Conservation (phyloP, 1,139 yeast species). For the Tardiomyces digboiensis region DNA sequence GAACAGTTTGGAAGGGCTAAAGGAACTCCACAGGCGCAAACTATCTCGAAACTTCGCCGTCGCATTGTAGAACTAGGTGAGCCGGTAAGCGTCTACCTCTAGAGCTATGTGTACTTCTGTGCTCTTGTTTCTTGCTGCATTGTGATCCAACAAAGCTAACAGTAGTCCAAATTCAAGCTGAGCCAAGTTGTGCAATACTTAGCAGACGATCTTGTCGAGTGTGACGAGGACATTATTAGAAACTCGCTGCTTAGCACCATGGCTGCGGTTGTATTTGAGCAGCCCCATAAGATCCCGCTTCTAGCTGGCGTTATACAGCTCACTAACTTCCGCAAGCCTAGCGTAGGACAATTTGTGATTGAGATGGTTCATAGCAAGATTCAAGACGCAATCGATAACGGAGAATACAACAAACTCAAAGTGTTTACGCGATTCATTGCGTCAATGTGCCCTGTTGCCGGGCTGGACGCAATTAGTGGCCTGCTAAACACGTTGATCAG, state of each 20-base stretch:
- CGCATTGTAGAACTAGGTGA: constrained; percentile 24
- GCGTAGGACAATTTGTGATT: constrained; percentile 60
- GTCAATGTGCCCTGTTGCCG: constrained; percentile 50
- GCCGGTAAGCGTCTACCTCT: constrained; percentile 12
- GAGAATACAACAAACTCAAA: constrained; percentile 61
- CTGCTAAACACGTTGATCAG: constrained; percentile 48
- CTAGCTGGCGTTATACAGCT: constrained; percentile 61
- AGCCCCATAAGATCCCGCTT: constrained; percentile 79
- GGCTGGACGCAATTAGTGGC: constrained; percentile 39
- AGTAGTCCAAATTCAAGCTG: background rate
- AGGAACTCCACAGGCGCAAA: constrained; percentile 5
- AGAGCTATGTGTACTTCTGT: too few species aligned
- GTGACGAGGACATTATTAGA: background rate
- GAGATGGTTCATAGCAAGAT: constrained; percentile 60
- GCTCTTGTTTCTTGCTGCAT: constrained; percentile 13
- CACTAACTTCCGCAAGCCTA: constrained; percentile 55
- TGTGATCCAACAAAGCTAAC: background rate
- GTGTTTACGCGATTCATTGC: constrained; percentile 63
- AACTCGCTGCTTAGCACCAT: constrained; percentile 31
- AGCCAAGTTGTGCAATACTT: background rate
- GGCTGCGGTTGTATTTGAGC: constrained; percentile 67
- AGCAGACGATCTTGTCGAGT: background rate
- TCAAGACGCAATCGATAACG: constrained; percentile 41
- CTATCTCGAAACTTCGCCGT: constrained; percentile 12
- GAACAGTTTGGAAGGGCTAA: constrained; percentile 1